Percentiles rank a stretch among this genome's conserved stretches.
Conservation (phyloP, 2,329 filamentous ascomycete genomes). For the Aspergillus japonicus region DNA sequence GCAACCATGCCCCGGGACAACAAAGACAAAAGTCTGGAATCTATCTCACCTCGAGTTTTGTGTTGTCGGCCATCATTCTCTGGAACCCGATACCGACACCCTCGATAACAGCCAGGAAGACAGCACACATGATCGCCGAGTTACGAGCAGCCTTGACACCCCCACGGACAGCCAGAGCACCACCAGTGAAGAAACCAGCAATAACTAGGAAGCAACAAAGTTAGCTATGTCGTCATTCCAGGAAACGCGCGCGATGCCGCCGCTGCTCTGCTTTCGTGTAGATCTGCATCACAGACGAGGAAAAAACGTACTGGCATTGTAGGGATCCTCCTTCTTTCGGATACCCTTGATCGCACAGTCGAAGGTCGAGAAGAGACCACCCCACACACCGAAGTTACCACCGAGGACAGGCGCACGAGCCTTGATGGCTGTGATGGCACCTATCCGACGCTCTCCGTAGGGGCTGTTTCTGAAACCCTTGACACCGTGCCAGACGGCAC, state of each 20-base stretch:
- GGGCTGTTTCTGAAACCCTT: slow-evolving; percentile 90
- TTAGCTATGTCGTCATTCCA: slow-evolving; percentile 1
- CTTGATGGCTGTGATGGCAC: slow-evolving; percentile 95
- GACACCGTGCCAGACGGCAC: slow-evolving; percentile 92
- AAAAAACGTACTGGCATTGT: slow-evolving; percentile 71
- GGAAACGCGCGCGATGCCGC: not conserved
- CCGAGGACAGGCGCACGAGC: slow-evolving; percentile 92
- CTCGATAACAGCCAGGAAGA: slow-evolving; percentile 92
- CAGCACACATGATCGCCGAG: slow-evolving; percentile 92
- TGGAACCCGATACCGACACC: slow-evolving; percentile 95
- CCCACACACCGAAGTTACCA: slow-evolving; percentile 98
- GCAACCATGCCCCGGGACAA: not conserved
- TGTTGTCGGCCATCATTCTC: slow-evolving; percentile 88
- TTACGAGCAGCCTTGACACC: slow-evolving; percentile 90
- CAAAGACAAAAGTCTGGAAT: not conserved
- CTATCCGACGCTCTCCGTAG: slow-evolving; percentile 92
- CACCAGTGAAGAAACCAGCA: slow-evolving; percentile 94
- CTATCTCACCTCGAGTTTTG: slow-evolving; percentile 68
- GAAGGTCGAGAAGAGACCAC: slow-evolving; percentile 90
- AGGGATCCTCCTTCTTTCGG: slow-evolving; percentile 95
- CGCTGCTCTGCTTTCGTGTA: not conserved
- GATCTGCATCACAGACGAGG: not conserved
- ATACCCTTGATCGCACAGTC: slow-evolving; percentile 96
- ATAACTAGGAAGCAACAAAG: slow-evolving; percentile 56
- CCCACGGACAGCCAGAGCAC: slow-evolving; percentile 85